Evolutionary conservation across 768 basidiomycete genomes (phyloP), one percentile per base, ranked within the genome.

Genomic region (Tylopilus sp.): DNA sequence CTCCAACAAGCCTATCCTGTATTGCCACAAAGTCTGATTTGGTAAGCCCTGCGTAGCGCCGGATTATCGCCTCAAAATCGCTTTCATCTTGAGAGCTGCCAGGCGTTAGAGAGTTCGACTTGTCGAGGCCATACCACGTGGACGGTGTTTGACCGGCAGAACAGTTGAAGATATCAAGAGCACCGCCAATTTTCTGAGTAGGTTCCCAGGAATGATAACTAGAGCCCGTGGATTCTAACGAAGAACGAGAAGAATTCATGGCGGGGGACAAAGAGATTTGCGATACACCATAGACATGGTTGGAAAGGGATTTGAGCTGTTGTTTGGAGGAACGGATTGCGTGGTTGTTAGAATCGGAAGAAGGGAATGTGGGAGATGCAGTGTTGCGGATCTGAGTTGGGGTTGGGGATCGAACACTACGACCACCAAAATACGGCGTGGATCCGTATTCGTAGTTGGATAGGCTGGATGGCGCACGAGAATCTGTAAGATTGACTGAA

Each of bases 151-250:
- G 64, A 42, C 80, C 80, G 9, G 72, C 64, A 13, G 57, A 54
- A 46, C 80, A 78, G 31, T 68, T 74, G 64, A 90, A 82, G 21
- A 88, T 58, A 41, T 73, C 76, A 47, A 79, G 66, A 44, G 76
- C 65, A 40, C 74, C 74, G 55, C 85, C 81, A 51, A 79, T 78
- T 57, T 70, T 72, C 52, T 83, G 69, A 43, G 69, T 81, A 20
- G 71, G 82, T 49, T 89, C 86, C 79, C 78, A 83, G 4, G 89
- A 89, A 64, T 91, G 89, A 66, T 88, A 92, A 67, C 91, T 92
- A 3, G 91, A 93, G 15, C 91, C 88, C 31, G 76, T 78, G 10
- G 89, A 91, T 52, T 84, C 87, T 20, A 92, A 70, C 6, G 91
- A 92, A 13, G 88, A 87, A 25, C 83, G 79, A 25, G 90, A 91